These are phyloP conservation scores for Solanum bulbocastanum DNA, from an alignment of 257 asterid species.

Conservation along the genomic window DNA sequence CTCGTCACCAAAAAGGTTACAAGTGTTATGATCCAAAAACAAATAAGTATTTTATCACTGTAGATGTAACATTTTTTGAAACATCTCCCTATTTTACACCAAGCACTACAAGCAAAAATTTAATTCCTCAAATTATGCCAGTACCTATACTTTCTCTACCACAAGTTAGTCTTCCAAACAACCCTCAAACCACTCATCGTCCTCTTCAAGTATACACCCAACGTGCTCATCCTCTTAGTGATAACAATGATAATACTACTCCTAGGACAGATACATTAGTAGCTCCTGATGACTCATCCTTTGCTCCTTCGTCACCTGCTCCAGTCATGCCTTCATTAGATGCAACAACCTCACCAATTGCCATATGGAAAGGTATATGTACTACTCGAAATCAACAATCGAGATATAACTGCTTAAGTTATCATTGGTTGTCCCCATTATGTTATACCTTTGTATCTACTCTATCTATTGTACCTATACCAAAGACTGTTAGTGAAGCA, in stretches of 20 bases:
- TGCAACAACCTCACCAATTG: neutral
- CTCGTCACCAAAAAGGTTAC: neutral
- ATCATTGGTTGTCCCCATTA: neutral
- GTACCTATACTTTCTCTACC: neutral
- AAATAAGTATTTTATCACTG: neutral
- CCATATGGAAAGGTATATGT: neutral
- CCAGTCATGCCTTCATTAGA: neutral
- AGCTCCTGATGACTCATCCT: neutral
- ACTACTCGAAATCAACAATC: neutral
- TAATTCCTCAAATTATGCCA: neutral
- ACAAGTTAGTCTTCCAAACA: neutral
- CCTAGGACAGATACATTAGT: neutral
- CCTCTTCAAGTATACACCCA: neutral
- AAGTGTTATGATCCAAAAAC: neutral
- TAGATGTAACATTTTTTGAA: neutral
- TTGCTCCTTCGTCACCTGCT: neutral
- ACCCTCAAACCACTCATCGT: neutral
- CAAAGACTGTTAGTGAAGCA: neutral
- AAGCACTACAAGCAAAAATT: neutral
- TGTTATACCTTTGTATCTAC: neutral
- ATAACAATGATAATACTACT: neutral
- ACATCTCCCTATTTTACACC: neutral
- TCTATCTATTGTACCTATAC: no score
- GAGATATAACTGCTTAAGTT: neutral
- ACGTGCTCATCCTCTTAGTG: neutral